A percentile compares a stretch with the other conserved stretches of the same genome.
Conservation (phyloP, 768 basidiomycete species). For the Scleroderma bovista region DNA sequence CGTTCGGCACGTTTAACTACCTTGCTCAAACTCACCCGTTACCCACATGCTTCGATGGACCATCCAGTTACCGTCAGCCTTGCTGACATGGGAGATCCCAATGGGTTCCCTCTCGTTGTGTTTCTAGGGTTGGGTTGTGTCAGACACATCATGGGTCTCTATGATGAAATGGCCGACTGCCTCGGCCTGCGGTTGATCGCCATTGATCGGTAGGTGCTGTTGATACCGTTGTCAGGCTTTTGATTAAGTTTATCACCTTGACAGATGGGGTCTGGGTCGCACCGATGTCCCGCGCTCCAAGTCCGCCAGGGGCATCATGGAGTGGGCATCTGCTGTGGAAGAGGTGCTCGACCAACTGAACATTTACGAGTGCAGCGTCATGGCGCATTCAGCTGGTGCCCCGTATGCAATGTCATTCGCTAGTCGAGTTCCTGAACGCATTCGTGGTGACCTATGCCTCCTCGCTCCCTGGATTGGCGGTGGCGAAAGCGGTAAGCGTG, state of each 20-base stretch:
- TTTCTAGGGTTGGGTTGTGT: constrained; percentile 95
- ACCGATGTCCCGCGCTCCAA: constrained; percentile 65
- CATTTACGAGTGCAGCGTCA: constrained; percentile 76
- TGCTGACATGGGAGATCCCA: constrained; percentile 84
- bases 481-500: constrained; percentile 65
- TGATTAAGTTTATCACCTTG: constrained; percentile 5
- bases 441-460: constrained; percentile 80
- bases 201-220: constrained; percentile 71
- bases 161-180: constrained; percentile 93
- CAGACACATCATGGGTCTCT: constrained; percentile 89
- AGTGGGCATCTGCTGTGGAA: constrained; percentile 89
- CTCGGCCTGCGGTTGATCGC: constrained; percentile 86
- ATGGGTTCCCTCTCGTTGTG: constrained; percentile 84
- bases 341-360: constrained; percentile 81
- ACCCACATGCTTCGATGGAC: constrained; percentile 72
- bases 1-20: constrained; percentile 85
- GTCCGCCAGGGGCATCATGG: constrained; percentile 72
- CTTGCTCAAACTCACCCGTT: constrained; percentile 69
- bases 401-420: constrained; percentile 92
- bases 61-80: constrained; percentile 79
- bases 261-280: constrained; percentile 88
- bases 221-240: constrained; percentile 9
- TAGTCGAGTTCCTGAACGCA: constrained; percentile 64
- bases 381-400: constrained; percentile 95
- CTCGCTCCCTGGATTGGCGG: constrained; percentile 97